Conservation (phyloP, 768 basidiomycete species). For the Phylloporus rhodoxanthus region DNA sequence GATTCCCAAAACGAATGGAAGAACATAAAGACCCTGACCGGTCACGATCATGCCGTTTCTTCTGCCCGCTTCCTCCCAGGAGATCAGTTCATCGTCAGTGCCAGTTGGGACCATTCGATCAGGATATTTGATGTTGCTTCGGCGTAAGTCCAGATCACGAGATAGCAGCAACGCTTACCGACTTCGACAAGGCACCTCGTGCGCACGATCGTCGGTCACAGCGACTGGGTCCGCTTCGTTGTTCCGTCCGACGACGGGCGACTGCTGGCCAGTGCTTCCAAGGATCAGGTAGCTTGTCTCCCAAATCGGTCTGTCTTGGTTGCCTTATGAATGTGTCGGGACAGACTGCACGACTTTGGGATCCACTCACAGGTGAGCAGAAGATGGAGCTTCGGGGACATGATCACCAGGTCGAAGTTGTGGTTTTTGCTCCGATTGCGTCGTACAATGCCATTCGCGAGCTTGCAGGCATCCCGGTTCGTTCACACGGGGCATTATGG, state of each 20-base stretch:
- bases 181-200: slow-evolving; percentile 53
- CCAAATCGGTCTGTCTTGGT: not conserved
- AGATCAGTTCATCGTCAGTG: slow-evolving; percentile 78
- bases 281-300: slow-evolving; percentile 64
- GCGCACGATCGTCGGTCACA: slow-evolving; percentile 69
- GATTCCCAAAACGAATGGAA: slow-evolving; percentile 87
- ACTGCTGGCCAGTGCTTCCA: slow-evolving; percentile 73
- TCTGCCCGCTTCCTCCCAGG: slow-evolving; percentile 80
- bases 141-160: slow-evolving; percentile 47
- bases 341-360: slow-evolving; percentile 76
- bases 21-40: slow-evolving; percentile 79
- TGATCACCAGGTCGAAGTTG: slow-evolving; percentile 79
- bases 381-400: slow-evolving; percentile 84
- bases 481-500: slow-evolving; percentile 20
- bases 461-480: slow-evolving; percentile 64
- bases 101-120: slow-evolving; percentile 84
- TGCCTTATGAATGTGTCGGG: not conserved
- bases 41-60: slow-evolving; percentile 90
- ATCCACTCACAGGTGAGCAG: slow-evolving; percentile 64
- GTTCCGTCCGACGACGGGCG: slow-evolving; percentile 66
- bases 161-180: slow-evolving; percentile 7
- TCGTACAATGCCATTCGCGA: slow-evolving; percentile 74
- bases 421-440: slow-evolving; percentile 72
- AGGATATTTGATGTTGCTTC: slow-evolving; percentile 82
- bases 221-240: slow-evolving; percentile 78